These are phyloP conservation scores for Stephania japonica DNA, from an alignment of 164 flowering plant species.

Conservation along the genomic window DNA sequence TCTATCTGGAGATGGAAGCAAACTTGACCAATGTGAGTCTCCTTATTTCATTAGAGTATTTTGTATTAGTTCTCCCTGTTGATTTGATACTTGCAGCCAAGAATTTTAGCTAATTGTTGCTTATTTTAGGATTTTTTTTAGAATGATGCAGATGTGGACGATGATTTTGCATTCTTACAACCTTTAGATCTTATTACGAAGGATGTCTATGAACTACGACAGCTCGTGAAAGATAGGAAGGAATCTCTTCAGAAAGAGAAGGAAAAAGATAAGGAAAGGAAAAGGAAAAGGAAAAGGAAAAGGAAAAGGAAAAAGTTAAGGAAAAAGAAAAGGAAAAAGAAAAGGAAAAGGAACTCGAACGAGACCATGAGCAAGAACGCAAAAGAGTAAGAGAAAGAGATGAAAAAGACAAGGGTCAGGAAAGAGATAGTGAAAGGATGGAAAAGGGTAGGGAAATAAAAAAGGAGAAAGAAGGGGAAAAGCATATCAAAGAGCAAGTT, in stretches of 20 bases:
- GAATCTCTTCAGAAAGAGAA: constrained; percentile 47
- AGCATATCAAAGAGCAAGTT: constrained; percentile 40
- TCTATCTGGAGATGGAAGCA: constrained; percentile 93
- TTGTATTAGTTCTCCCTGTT: not conserved
- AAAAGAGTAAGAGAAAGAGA: constrained; percentile 26
- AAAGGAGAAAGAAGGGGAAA: constrained; percentile 45
- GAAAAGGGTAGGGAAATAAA: constrained; percentile 29
- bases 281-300: constrained; percentile 26
- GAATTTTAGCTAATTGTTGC: constrained; percentile 22
- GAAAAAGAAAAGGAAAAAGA: constrained; percentile 17
- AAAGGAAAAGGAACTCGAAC: constrained; percentile 17
- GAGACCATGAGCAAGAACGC: constrained; percentile 28
- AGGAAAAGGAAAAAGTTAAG: constrained; percentile 13
- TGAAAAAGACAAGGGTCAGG: constrained; percentile 27
- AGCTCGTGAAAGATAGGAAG: constrained; percentile 70
- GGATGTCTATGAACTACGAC: constrained; percentile 63
- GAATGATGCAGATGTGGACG: constrained; percentile 83
- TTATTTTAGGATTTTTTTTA: constrained; percentile 33
- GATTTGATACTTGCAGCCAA: not conserved
- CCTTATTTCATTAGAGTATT: constrained; percentile 8
- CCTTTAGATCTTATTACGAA: constrained; percentile 94
- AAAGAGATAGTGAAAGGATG: constrained; percentile 22
- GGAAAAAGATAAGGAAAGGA: constrained; percentile 50
- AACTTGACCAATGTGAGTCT: constrained; percentile 69
- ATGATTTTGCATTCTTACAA: constrained; percentile 84